Conservation (phyloP, 2,329 filamentous ascomycete genomes). For the Arthrobotrys megalospora region DNA sequence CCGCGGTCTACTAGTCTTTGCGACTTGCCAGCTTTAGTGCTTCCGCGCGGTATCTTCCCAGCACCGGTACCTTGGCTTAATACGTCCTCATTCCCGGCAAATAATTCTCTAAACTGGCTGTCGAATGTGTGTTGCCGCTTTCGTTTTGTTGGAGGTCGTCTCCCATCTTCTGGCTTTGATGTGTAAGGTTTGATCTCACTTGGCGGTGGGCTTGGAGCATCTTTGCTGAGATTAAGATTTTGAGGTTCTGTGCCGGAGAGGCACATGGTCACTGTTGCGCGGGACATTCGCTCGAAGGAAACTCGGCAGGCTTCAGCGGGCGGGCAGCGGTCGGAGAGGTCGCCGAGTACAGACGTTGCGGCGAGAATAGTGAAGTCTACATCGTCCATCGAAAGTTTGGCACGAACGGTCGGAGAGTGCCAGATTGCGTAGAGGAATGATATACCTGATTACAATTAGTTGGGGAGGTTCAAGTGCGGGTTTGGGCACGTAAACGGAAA, state of each 20-base stretch:
- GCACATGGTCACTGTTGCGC: conserved; percentile 95
- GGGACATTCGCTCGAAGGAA: conserved; percentile 94
- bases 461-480: background rate
- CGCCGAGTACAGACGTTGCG: conserved; percentile 90
- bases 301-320: conserved; percentile 95
- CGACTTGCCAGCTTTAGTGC: conserved; percentile 17
- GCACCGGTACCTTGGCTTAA: conserved; percentile 54
- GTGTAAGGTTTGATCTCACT: conserved; percentile 57
- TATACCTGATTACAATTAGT: conserved; percentile 71
- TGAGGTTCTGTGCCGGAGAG: conserved; percentile 71
- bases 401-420: conserved; percentile 91
- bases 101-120: conserved; percentile 57
- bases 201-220: conserved; percentile 46
- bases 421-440: conserved; percentile 97
- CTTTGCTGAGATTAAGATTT: conserved; percentile 64
- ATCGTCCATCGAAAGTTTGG: conserved; percentile 89
- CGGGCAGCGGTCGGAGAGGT: conserved; percentile 93
- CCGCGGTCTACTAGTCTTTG: conserved; percentile 55
- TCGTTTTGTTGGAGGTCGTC: conserved; percentile 19
- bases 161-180: conserved; percentile 41
- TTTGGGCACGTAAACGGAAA: background rate
- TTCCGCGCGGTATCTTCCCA: conserved; percentile 41
- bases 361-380: conserved; percentile 97
- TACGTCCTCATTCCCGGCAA: conserved; percentile 55
- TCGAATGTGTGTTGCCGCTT: conserved; percentile 53